Evolutionary conservation across 306 rosid genomes (phyloP), one percentile per base, ranked within the genome.

Genomic region (Sindora glabra): DNA sequence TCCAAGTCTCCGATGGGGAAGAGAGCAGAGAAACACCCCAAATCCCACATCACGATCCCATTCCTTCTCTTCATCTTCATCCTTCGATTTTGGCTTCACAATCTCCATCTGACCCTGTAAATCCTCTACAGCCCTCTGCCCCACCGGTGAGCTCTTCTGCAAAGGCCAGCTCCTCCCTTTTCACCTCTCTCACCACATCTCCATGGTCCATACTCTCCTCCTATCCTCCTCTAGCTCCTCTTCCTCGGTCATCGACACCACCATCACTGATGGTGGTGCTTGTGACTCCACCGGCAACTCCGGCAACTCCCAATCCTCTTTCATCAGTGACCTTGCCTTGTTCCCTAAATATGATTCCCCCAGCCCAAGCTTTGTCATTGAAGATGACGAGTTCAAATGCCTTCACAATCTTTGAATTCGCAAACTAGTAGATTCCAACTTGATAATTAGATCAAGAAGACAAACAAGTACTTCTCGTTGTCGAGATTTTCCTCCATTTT

Each of bases 101-200:
- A 68, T 92, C 73, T 83, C 94, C 3, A 46, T 84, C 55, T 86
- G 95, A 0, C 96, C 96, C 0, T 76, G 85, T 12, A 89, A 86
- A 55, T 82, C 92, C 21, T 75, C 90, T 71, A 58, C 73, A 52
- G 13, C 77, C 0, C 84, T 79, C 19, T 91, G 96, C 48, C 90
- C 90, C 0, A 96, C 98, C 12, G 98, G 88, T 71, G 94, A 92
- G 42, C 96, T 92, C 49, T 92, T 92, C 90, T 89, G 82, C 84
- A 86, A 83, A 36, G 96, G 96, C 29, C 95, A 88, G 61, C 86
- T 88, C 39, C 57, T 92, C 2, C 98, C 98, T 1, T 94, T 92
- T 36, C 87, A 83, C 63, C 86, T 81, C 72, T 83, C 95, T 1
- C 80, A 89, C 0, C 95, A 94, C 38, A 76, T 83, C 61, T 86